Base-by-base conservation (phyloP, 805 yeast genomes). In the Schwanniomyces pseudopolymorphus region DNA sequence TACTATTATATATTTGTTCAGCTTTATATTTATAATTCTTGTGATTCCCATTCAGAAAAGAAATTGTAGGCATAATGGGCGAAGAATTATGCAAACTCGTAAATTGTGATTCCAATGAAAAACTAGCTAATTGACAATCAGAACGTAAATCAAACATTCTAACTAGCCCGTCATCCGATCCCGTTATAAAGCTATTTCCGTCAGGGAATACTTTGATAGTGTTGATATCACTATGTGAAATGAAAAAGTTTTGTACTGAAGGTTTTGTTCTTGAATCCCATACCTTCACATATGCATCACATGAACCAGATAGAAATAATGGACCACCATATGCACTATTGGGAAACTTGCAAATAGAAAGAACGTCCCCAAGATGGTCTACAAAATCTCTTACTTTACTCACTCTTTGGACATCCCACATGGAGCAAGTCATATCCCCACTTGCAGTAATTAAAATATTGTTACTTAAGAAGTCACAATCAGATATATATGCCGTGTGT, bases 401-500 rank as follows among this genome's bases (percentile, higher is more conserved):
- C 1, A 87, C 84, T 52, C 79, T 80, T 8, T 75, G 71, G 20
- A 89, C 73, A 63, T 91, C 96, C 97, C 97, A 91, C 43, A 84
- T 61, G 1, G 78, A 76, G 56, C 89, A 79, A 0, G 92, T 81
- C 83, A 84, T 79, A 62, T 90, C 97, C 3, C 96, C 96, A 35
- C 91, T 83, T 1, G 85, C 77, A 0, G 96, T 87, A 14, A 89
- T 57, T 0, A 89, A 61, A 24, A 70, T 72, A 4, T 74, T 64
- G 49, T 84, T 78, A 45, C 72, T 70, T n/a, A 85, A 46, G 58
- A 89, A 91, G 40, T 80, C 83, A 50, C 87, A 74, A 53, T 83
- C 89, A 0, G 92, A 82, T 4, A 91, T 79, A 60, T 89, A 91
- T 39, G 94, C 92, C 6, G 81, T 75, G 64, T 91, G 97, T 1